Evolutionary conservation across 768 basidiomycete genomes (phyloP).

Genomic region (Mycena leptocephala): DNA sequence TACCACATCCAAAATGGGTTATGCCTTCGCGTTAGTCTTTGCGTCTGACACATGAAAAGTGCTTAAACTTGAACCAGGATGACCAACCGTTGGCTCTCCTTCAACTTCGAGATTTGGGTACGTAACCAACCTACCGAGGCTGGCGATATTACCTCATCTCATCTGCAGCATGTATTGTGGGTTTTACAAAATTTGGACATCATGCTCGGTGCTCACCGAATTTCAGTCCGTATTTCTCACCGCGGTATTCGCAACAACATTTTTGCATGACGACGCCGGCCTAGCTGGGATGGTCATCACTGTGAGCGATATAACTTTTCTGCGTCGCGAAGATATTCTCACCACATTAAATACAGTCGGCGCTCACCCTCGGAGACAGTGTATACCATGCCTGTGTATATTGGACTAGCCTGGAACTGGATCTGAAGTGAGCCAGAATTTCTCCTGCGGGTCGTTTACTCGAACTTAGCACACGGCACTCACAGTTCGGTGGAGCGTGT

Average conservation of each 20-base stretch:
- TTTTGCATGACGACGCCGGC: constrained; percentile 57
- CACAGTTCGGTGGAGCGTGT: constrained; percentile 90
- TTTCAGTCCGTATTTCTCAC: constrained; percentile 67
- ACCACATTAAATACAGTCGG: constrained; percentile 49
- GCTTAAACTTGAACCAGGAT: constrained; percentile 75
- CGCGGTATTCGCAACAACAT: constrained; percentile 71
- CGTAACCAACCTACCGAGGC: neutral
- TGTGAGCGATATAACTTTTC: neutral
- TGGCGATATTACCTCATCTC: neutral
- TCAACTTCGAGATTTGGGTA: constrained; percentile 29
- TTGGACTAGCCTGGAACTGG: constrained; percentile 64
- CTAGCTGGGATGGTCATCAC: constrained; percentile 72
- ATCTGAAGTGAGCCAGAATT: constrained; percentile 75
- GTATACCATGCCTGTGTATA: constrained; percentile 45
- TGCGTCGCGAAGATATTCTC: neutral
- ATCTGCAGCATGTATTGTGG: constrained; percentile 20
- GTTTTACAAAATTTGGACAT: neutral
- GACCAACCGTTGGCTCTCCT: constrained; percentile 28
- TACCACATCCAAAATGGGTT: constrained; percentile 80
- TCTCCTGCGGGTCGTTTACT: constrained; percentile 28
- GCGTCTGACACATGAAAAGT: constrained; percentile 56
- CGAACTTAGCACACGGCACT: neutral
- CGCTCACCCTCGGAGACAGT: constrained; percentile 38
- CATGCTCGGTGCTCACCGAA: neutral
- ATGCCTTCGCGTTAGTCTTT: constrained; percentile 60